Percentiles rank a stretch among this genome's conserved stretches.
phyloP scores from a whole-genome alignment of 164 flowering plant species.

The Stephania japonica region DNA sequence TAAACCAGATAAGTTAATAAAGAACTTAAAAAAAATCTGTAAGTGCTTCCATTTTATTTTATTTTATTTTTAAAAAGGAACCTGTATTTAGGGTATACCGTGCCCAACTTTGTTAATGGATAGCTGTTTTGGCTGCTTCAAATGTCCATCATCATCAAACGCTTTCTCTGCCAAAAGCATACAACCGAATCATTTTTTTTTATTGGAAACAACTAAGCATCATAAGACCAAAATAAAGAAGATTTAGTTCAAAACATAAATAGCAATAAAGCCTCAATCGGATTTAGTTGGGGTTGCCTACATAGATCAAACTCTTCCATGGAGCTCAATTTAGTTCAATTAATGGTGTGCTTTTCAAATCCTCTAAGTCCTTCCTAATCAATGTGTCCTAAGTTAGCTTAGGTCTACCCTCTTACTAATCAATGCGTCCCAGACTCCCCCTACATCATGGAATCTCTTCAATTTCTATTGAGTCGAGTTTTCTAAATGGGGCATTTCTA shows the following conservation, averaged over 20 bases:
- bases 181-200: not conserved
- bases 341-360: no score
- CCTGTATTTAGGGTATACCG: conserved; percentile 39
- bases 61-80: not conserved
- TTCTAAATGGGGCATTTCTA: no score
- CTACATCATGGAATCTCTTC: no score
- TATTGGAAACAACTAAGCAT: not conserved
- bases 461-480: no score
- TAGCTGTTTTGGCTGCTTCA: conserved; percentile 81
- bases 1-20: not conserved
- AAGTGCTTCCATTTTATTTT: not conserved
- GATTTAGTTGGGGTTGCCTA: no score
- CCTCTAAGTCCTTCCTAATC: no score
- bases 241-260: not conserved
- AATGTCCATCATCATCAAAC: conserved; percentile 70
- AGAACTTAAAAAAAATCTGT: not conserved
- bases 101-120: conserved; percentile 99
- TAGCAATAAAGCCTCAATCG: no score
- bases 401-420: no score
- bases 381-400: no score
- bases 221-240: conserved; percentile 4
- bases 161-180: conserved; percentile 71
- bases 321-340: no score
- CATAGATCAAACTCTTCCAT: no score
- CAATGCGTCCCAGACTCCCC: no score